These are phyloP conservation scores for Lachnellula arida DNA, from an alignment of 2,329 filamentous ascomycete genomes.

Conservation along the genomic window DNA sequence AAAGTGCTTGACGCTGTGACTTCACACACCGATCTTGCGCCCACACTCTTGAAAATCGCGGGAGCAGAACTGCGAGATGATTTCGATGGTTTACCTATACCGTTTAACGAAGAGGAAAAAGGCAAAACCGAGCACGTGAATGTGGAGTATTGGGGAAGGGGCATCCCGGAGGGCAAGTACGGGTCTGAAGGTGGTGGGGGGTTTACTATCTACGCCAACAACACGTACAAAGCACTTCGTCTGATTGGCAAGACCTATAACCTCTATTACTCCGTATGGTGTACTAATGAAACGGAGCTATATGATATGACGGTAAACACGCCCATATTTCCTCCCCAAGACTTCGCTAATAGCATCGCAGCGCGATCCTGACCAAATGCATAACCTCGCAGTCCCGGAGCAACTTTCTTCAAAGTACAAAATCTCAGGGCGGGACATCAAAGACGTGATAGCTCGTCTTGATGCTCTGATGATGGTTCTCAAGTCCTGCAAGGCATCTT, in stretches of 20 bases:
- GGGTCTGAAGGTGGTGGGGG: neutral
- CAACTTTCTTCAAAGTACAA: constrained; percentile 30
- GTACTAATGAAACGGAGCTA: constrained; percentile 59
- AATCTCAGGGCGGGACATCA: constrained; percentile 33
- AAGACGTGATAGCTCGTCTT: constrained; percentile 44
- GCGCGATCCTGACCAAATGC: constrained; percentile 47
- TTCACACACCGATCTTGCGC: constrained; percentile 49
- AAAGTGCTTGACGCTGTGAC: constrained; percentile 39
- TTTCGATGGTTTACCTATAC: constrained; percentile 43
- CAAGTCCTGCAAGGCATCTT: constrained; percentile 52
- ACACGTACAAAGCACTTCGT: constrained; percentile 45
- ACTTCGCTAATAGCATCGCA: constrained; percentile 22
- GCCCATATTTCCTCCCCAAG: neutral
- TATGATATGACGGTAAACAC: constrained; percentile 52
- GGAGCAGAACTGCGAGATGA: constrained; percentile 32
- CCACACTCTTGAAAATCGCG: constrained; percentile 40
- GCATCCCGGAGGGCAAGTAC: constrained; percentile 19
- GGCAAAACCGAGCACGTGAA: constrained; percentile 40
- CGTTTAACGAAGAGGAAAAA: constrained; percentile 25
- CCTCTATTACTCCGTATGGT: constrained; percentile 64
- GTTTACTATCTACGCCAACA: constrained; percentile 30
- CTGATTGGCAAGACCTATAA: constrained; percentile 46
- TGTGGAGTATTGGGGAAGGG: constrained; percentile 41
- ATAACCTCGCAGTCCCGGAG: constrained; percentile 36
- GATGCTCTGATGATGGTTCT: constrained; percentile 54